Conservation (phyloP, 495 filamentous ascomycete species). For the Penicillium paradoxum region DNA sequence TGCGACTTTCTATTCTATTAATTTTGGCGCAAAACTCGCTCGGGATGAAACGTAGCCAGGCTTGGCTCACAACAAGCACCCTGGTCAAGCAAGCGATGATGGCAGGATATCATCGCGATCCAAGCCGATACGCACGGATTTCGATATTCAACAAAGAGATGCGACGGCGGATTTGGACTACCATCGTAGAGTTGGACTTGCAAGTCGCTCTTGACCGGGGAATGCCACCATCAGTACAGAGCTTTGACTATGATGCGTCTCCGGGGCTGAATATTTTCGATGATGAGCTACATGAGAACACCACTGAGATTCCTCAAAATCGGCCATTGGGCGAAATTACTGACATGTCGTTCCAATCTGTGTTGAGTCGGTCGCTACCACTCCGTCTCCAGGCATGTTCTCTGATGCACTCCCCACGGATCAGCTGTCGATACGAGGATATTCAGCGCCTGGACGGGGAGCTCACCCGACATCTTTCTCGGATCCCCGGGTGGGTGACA, state of each 20-base stretch:
- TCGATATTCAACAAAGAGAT: constrained; percentile 57
- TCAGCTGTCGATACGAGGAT: constrained; percentile 43
- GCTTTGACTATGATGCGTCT: constrained; percentile 53
- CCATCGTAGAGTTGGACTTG: constrained; percentile 57
- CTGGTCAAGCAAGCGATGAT: constrained; percentile 54
- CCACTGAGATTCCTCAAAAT: constrained; percentile 27
- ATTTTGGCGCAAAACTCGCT: constrained; percentile 54
- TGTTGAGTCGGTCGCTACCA: constrained; percentile 30
- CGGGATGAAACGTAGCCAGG: constrained; percentile 50
- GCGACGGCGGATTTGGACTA: constrained; percentile 65
- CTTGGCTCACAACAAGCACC: constrained; percentile 56
- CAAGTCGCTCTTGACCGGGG: constrained; percentile 57
- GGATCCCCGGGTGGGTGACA: constrained; percentile 30
- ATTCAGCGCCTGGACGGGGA: constrained; percentile 42
- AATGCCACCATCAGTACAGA: constrained; percentile 50
- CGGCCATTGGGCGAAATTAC: constrained; percentile 32
- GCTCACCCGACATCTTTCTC: constrained; percentile 32
- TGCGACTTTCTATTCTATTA: constrained; percentile 57
- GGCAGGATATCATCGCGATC: constrained; percentile 54
- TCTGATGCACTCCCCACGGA: constrained; percentile 40
- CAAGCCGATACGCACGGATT: constrained; percentile 47
- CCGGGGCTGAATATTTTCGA: constrained; percentile 50
- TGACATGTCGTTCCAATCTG: constrained; percentile 35
- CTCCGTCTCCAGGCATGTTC: constrained; percentile 35
- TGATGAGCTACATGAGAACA: constrained; percentile 35